phyloP scores from a whole-genome alignment of 2,329 filamentous ascomycete species.

The Dactylellina haptotyla region DNA sequence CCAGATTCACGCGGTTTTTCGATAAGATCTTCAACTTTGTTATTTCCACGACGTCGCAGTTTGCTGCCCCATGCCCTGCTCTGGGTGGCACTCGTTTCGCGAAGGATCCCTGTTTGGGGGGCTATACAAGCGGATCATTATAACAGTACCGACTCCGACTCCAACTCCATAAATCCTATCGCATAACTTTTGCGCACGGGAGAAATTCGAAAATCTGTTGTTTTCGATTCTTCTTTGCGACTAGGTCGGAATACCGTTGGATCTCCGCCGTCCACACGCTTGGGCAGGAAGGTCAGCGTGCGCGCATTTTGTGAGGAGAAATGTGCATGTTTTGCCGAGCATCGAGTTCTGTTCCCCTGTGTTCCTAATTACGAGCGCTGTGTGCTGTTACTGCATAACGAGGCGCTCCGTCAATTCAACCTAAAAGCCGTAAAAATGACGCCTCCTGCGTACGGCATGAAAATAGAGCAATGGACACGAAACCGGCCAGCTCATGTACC shows the following conservation, averaged over 20 bases:
- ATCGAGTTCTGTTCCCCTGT: too few relatives aligned
- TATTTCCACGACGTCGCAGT: constrained; percentile 27
- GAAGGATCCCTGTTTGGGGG: constrained; percentile 11
- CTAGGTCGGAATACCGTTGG: neutral
- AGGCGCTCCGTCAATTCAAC: constrained; percentile 22
- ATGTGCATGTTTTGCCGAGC: constrained; percentile 3
- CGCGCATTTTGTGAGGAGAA: neutral
- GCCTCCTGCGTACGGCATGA: constrained; percentile 51
- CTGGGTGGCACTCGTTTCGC: neutral
- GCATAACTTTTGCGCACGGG: constrained; percentile 13
- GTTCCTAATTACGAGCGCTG: constrained; percentile 24
- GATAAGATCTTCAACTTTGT: constrained; percentile 24
- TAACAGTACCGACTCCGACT: too few relatives aligned
- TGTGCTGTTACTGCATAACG: constrained; percentile 12
- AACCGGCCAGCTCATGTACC: constrained; percentile 9
- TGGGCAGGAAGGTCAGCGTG: neutral
- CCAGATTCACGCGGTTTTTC: constrained; percentile 15
- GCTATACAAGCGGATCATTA: constrained; percentile 23
- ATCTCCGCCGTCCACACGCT: neutral
- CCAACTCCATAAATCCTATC: constrained; percentile 1
- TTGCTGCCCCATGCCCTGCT: neutral
- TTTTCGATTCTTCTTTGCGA: neutral
- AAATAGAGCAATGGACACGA: constrained; percentile 20
- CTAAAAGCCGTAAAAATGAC: constrained; percentile 32
- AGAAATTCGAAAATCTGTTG: neutral